phyloP scores from a whole-genome alignment of 495 filamentous ascomycete species.

The Cenococcum geophilum region DNA sequence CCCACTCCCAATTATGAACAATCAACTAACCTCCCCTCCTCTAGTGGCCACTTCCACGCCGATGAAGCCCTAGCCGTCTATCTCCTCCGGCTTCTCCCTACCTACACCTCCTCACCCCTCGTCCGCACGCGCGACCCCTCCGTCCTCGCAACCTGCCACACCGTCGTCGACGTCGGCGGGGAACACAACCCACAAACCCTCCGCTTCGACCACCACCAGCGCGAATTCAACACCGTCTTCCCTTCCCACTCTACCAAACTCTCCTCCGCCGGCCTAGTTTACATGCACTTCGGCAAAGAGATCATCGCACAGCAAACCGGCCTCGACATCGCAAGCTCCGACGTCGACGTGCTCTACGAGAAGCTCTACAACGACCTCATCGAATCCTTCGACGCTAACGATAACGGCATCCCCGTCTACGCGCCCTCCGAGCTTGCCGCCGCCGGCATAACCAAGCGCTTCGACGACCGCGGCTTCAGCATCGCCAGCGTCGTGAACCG shows the following conservation, averaged over 20 bases:
- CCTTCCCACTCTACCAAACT: constrained; percentile 77
- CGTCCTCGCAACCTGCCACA: constrained; percentile 75
- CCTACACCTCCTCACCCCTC: constrained; percentile 67
- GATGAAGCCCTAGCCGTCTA: constrained; percentile 98
- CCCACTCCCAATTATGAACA: neutral
- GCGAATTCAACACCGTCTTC: constrained; percentile 74
- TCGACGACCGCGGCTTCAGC: constrained; percentile 72
- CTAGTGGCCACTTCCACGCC: constrained; percentile 91
- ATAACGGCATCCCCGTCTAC: constrained; percentile 86
- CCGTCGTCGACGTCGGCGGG: constrained; percentile 91
- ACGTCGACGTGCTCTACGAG: constrained; percentile 68
- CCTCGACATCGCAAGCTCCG: constrained; percentile 53
- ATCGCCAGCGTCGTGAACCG: constrained; percentile 77
- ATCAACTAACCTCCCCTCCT: constrained; percentile 4
- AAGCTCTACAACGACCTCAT: constrained; percentile 93
- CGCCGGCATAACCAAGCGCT: constrained; percentile 68
- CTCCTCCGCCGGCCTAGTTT: constrained; percentile 86
- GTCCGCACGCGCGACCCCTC: constrained; percentile 81
- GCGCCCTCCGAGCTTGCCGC: constrained; percentile 55
- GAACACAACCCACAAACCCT: constrained; percentile 70
- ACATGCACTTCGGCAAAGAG: constrained; percentile 83
- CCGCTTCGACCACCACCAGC: constrained; percentile 97
- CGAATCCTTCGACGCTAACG: constrained; percentile 93
- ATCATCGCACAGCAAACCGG: constrained; percentile 70
- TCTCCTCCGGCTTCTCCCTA: constrained; percentile 83